These are phyloP conservation scores for Chlorella vulgaris DNA, from an alignment of 139 green algal genomes.

Conservation along the genomic window DNA sequence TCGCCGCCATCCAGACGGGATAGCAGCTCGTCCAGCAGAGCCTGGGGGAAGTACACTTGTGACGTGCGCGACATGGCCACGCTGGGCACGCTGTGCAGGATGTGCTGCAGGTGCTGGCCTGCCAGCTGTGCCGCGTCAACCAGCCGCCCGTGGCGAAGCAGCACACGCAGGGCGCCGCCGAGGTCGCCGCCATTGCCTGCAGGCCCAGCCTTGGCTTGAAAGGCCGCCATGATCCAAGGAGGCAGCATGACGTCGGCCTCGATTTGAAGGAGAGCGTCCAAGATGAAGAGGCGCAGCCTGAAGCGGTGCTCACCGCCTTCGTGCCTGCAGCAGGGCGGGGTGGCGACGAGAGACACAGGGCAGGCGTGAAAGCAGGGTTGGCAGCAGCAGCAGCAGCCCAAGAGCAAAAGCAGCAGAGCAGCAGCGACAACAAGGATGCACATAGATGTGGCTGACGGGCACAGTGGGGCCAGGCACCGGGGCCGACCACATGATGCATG, in stretches of 20 bases:
- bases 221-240: slow-evolving; percentile 44
- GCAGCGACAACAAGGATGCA: too few species aligned
- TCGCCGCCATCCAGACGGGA: too few species aligned
- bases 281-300: slow-evolving; percentile 35
- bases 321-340: neutral
- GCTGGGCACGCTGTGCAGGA: slow-evolving; percentile 36
- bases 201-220: neutral
- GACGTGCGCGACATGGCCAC: slow-evolving; percentile 7
- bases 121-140: slow-evolving; percentile 47
- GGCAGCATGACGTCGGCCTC: slow-evolving; percentile 30
- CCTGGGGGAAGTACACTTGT: slow-evolving; percentile 36
- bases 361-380: neutral
- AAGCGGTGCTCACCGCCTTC: slow-evolving; percentile 8
- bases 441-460: too few species aligned
- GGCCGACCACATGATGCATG: too few species aligned
- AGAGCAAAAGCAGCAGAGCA: neutral
- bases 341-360: neutral
- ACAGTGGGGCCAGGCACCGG: too few species aligned
- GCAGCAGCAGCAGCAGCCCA: neutral
- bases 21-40: slow-evolving; percentile 37
- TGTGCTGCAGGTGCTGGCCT: slow-evolving; percentile 12
- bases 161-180: slow-evolving; percentile 44
- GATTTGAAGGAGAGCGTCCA: slow-evolving; percentile 34
- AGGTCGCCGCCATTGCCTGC: slow-evolving; percentile 30
- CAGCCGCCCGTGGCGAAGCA: slow-evolving; percentile 44